Evolutionary conservation across 2,329 filamentous ascomycete species (phyloP), one percentile per base, ranked within the genome.

Genomic region (Pleoardoris graminearum): DNA sequence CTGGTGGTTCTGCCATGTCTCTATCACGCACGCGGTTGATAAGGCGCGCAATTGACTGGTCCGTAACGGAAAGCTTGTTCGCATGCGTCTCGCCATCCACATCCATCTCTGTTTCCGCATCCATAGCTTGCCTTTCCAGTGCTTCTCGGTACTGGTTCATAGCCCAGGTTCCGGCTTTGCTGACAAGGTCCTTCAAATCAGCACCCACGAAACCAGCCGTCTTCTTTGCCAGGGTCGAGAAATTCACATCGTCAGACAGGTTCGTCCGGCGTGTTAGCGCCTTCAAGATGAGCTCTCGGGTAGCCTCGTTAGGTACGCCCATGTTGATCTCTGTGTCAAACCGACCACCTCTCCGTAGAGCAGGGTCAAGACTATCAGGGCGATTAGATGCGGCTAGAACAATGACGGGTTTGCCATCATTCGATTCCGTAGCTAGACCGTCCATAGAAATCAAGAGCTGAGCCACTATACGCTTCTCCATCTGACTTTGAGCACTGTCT

Each of bases 171-270:
- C 84, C 84, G 3, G 85, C 85, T 47, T 86, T 87, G 35, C 83
- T 83, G 3, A 87, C 85, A 3, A 88, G 75, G 65, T 87, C 87
- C 57, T 89, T 85, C 3, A 99, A 77, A 77, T 99, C 94, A 5
- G 90, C 90, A 10, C 92, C 93, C 0, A 99, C 93, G 61, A 94
- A 99, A 1, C 94, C 94, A 5, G 94, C 90, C 0, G 93, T 97
- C 62, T 87, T 80, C 64, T 90, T 92, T 5, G 93, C 91, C 3
- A 99, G 78, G 14, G 82, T 77, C 22, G 77, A 76, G 61, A 93
- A 89, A 67, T 96, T 84, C 17, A 97, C 83, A 54, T 91, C 85
- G 3, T 82, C 79, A 0, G 84, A 79, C 7, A 96, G 71, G 0
- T 77, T 77, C 59, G 86, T 81, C 50, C 86, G 83, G 48, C 85